Evolutionary conservation across 2,329 filamentous ascomycete species (phyloP).

Genomic region (Colletotrichum sp.): DNA sequence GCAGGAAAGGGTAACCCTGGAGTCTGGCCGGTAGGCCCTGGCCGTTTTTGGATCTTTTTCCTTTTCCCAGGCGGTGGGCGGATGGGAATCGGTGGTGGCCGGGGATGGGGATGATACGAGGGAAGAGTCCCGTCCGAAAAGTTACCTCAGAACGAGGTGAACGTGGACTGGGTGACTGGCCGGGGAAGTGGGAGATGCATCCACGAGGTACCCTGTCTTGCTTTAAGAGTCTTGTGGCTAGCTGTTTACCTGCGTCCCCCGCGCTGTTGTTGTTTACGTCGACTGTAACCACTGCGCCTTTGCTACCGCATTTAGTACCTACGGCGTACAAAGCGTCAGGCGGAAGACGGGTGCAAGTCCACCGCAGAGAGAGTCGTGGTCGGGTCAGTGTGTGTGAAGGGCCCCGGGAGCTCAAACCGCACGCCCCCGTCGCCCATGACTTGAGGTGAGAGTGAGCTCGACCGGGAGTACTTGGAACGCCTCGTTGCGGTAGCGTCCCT

Average conservation of each 20-base stretch:
- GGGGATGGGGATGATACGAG: conserved; percentile 5
- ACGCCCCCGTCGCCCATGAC: neutral
- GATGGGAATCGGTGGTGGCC: neutral
- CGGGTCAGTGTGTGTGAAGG: neutral
- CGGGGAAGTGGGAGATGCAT: neutral
- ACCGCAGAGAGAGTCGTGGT: neutral
- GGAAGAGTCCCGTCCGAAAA: conserved; percentile 1
- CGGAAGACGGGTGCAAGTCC: neutral
- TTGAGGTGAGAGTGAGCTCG: neutral
- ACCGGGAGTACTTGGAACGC: neutral
- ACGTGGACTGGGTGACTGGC: neutral
- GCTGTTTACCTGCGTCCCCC: neutral
- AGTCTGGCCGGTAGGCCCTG: neutral
- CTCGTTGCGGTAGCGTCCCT: neutral
- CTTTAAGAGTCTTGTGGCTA: neutral
- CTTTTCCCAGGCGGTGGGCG: neutral
- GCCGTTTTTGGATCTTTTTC: neutral
- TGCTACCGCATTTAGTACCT: neutral
- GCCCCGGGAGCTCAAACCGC: neutral
- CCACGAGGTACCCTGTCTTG: neutral
- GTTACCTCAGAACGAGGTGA: neutral
- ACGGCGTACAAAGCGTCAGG: neutral
- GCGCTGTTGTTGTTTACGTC: neutral
- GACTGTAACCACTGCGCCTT: neutral
- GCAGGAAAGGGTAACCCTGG: neutral